These are phyloP conservation scores for Pyrenochaeta sp. DNA, from an alignment of 2,329 filamentous ascomycete genomes.

Conservation along the genomic window DNA sequence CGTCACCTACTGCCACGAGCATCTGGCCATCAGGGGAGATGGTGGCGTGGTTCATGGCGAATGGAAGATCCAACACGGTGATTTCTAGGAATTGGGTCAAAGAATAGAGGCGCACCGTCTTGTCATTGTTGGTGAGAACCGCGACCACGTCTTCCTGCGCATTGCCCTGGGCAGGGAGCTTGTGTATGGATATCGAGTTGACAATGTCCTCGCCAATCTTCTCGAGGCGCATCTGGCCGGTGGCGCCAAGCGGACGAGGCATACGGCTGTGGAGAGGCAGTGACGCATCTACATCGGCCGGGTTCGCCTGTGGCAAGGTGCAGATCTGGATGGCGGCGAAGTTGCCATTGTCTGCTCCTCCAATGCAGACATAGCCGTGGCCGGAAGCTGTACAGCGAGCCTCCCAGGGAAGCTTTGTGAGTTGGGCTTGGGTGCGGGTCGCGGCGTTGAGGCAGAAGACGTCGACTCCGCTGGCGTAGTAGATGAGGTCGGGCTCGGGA, in stretches of 20 bases:
- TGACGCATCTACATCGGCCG: slow-evolving; percentile 63
- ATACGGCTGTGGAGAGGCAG: slow-evolving; percentile 59
- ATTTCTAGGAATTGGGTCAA: slow-evolving; percentile 73
- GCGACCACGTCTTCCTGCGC: slow-evolving; percentile 69
- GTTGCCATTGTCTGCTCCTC: slow-evolving; percentile 82
- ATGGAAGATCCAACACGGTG: slow-evolving; percentile 75
- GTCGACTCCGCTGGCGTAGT: slow-evolving; percentile 80
- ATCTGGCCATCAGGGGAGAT: slow-evolving; percentile 87
- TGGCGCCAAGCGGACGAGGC: slow-evolving; percentile 36
- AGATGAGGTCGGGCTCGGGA: slow-evolving; percentile 77
- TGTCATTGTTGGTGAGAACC: slow-evolving; percentile 88
- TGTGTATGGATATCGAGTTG: slow-evolving; percentile 72
- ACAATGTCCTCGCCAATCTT: slow-evolving; percentile 70
- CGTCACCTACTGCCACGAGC: slow-evolving; percentile 85
- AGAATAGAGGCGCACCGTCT: slow-evolving; percentile 83
- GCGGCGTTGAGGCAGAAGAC: slow-evolving; percentile 66
- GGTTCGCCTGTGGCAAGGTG: slow-evolving; percentile 49
- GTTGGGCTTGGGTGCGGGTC: slow-evolving; percentile 75
- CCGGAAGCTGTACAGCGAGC: slow-evolving; percentile 88
- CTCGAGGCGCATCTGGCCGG: slow-evolving; percentile 58
- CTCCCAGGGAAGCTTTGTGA: slow-evolving; percentile 71
- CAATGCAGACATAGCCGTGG: slow-evolving; percentile 88
- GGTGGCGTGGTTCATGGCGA: slow-evolving; percentile 92
- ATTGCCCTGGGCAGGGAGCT: slow-evolving; percentile 51
- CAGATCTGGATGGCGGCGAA: slow-evolving; percentile 78